Percentiles rank a stretch among this genome's conserved stretches.
These are phyloP conservation scores for Pleurotus tuber-regium DNA, from an alignment of 768 basidiomycete genomes.

Conservation along the genomic window DNA sequence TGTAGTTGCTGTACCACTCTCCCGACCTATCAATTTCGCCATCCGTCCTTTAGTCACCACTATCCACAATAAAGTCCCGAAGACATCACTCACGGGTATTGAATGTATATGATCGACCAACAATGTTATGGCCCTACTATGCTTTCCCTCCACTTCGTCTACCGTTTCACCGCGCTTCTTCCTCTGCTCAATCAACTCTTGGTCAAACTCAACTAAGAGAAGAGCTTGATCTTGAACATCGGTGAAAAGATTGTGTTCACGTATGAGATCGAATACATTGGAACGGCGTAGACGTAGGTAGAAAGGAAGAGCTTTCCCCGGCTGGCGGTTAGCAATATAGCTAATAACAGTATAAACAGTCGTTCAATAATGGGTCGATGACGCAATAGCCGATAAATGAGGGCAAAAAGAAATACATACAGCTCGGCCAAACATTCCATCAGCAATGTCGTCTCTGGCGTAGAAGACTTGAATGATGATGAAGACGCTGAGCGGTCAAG, in stretches of 20 bases:
- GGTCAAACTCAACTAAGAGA: conserved; percentile 91
- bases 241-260: conserved; percentile 91
- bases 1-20: conserved; percentile 88
- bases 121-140: conserved; percentile 82
- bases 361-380: too few species aligned
- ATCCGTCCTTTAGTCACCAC: not conserved
- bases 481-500: conserved; percentile 62
- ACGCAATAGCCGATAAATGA: not conserved
- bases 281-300: conserved; percentile 83
- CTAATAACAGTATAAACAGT: too few species aligned
- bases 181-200: conserved; percentile 71
- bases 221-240: conserved; percentile 93
- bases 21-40: conserved; percentile 55
- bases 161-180: conserved; percentile 38
- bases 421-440: conserved; percentile 95
- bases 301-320: conserved; percentile 90
- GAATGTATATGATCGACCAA: conserved; percentile 95
- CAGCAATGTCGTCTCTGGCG: conserved; percentile 57
- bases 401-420: conserved; percentile 36
- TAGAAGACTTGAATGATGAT: conserved; percentile 39
- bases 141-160: conserved; percentile 35
- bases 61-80: too few species aligned
- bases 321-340: conserved; percentile 85
- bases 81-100: conserved; percentile 70
- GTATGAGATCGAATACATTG: conserved; percentile 92